Base-by-base conservation (phyloP, 352 stramenopile genomes). In the Phytophthora vignae region DNA sequence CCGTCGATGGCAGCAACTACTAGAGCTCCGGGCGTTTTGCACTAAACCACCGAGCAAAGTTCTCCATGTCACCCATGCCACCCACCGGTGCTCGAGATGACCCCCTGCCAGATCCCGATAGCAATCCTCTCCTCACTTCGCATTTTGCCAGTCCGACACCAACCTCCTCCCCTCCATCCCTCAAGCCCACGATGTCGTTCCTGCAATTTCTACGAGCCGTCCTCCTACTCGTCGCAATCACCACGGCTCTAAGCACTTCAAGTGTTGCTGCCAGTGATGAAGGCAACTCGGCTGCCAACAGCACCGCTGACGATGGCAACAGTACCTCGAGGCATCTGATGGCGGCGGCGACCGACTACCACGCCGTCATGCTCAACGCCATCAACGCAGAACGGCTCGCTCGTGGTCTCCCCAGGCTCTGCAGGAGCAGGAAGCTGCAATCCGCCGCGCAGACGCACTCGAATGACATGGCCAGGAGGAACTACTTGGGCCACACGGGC, bases 351-450 rank as follows among this genome's bases (percentile, higher is more conserved):
- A 54, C 14, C 27, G 65, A 81, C 54, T 81, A 72, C 55, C 63
- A 73, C 21, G 50, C 55, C 0, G 48, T 29, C 10, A 80, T 91
- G 80, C 68, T 90, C 10, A 63, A 62, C 33, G 82, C 81, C 12
- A 77, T 90, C 2, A 90, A 90, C 60, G 62, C 60, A 12, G 77
- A 87, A 60, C 84, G 84, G 21, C 48, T 69, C 19, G 73, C 79
- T 48, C 38, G 67, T 27, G 74, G 74, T 7, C 46, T 89, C 5
- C 9, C 70, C 12, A 66, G 78, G 25, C 57, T 90, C 8, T 88
- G 81, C 66, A 73, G 55, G 46, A 90, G 88, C 80, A 67, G 9
- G 17, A 80, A 82, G 52, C 50, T 79, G 33, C 69, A 77, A 46
- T 27, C 57, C 15, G 69, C 77, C 25, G 76, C 78, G 21, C 60